These are phyloP conservation scores for Penicillium robsamsonii DNA, from an alignment of 495 filamentous ascomycete genomes.

Conservation along the genomic window DNA sequence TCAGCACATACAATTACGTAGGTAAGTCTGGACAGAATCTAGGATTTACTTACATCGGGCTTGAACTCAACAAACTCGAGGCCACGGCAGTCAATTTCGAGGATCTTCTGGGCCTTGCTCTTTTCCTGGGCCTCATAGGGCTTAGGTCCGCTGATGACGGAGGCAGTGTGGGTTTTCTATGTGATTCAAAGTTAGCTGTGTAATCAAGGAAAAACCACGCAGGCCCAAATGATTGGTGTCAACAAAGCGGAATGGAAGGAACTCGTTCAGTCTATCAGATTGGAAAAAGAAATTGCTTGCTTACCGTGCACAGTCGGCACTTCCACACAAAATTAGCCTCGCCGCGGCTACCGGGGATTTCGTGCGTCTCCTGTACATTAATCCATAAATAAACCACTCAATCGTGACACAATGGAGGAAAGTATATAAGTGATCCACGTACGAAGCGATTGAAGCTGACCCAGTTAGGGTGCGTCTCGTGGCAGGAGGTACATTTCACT, in stretches of 20 bases:
- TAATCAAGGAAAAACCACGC: not conserved
- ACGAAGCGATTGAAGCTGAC: slow-evolving; percentile 88
- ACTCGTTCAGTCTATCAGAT: not conserved
- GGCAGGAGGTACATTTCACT: slow-evolving; percentile 93
- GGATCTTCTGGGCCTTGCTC: slow-evolving; percentile 68
- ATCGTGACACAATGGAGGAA: not conserved
- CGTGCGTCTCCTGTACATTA: slow-evolving; percentile 68
- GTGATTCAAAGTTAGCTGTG: not conserved
- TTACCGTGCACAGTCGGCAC: slow-evolving; percentile 86
- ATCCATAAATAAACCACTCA: not conserved
- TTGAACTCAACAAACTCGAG: slow-evolving; percentile 89
- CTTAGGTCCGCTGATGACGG: slow-evolving; percentile 68
- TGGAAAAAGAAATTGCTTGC: slow-evolving; percentile 3
- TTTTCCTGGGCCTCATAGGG: slow-evolving; percentile 61
- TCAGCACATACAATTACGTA: slow-evolving; percentile 3
- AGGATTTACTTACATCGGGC: slow-evolving; percentile 61
- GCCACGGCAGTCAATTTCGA: slow-evolving; percentile 90
- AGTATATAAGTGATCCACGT: slow-evolving; percentile 31
- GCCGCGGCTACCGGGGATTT: slow-evolving; percentile 84
- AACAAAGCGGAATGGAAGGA: not conserved
- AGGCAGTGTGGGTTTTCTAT: slow-evolving; percentile 64
- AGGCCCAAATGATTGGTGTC: not conserved
- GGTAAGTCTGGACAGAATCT: not conserved
- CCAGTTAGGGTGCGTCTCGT: slow-evolving; percentile 85
- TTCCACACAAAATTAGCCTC: slow-evolving; percentile 99